Percentiles rank a stretch among this genome's conserved stretches.
Evolutionary conservation across 2,329 filamentous ascomycete genomes (phyloP).

Genomic region (Cladosporium sp.): DNA sequence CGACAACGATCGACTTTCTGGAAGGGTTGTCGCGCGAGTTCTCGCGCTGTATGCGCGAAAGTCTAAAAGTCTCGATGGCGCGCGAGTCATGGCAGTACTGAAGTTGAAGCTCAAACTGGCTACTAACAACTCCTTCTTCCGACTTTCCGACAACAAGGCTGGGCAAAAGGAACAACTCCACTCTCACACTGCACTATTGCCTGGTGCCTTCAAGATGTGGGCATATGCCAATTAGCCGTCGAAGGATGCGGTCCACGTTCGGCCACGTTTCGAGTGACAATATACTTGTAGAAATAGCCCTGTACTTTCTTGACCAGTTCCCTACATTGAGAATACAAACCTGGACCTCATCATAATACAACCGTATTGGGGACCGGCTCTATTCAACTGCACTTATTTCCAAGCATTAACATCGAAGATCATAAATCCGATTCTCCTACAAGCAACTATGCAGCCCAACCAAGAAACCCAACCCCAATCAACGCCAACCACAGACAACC

Average conservation of each 20-base stretch:
- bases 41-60: neutral
- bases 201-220: neutral
- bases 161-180: neutral
- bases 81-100: conserved; percentile 6
- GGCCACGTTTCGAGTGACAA: neutral
- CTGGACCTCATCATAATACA: too few species aligned
- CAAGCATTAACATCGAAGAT: too few species aligned
- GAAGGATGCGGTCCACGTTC: neutral
- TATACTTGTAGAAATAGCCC: too few species aligned
- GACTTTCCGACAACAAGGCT: neutral
- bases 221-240: neutral
- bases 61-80: neutral
- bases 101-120: neutral
- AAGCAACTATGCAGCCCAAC: neutral
- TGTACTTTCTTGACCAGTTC: too few species aligned
- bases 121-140: neutral
- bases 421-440: too few species aligned
- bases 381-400: too few species aligned
- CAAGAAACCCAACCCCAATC: neutral
- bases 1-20: conserved; percentile 7
- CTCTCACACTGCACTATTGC: neutral
- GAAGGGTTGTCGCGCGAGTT: neutral
- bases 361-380: too few species aligned
- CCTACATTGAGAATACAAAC: too few species aligned
- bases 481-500: neutral